phyloP scores from a whole-genome alignment of 345 rosid genomes.

The Angophora floribunda region DNA sequence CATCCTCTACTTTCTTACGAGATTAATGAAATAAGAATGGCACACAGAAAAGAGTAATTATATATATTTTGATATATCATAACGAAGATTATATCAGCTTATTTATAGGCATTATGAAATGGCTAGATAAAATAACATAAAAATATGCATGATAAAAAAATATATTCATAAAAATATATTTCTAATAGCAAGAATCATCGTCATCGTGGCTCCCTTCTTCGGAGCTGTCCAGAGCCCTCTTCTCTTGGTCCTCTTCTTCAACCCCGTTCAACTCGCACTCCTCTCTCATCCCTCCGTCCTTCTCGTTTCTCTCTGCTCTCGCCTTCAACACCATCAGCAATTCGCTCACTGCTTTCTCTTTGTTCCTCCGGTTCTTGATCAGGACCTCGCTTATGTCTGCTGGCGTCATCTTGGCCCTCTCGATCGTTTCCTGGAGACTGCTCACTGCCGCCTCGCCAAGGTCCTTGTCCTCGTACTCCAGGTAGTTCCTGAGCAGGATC shows the following conservation, averaged over 20 bases:
- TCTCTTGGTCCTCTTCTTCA: neutral
- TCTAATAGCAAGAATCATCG: neutral
- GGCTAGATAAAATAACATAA: neutral
- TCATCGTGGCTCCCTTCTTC: neutral
- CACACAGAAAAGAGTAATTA: neutral
- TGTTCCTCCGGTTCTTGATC: constrained; percentile 60
- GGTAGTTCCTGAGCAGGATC: constrained; percentile 39
- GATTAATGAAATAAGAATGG: neutral
- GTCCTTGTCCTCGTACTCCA: neutral
- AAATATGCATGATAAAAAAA: neutral
- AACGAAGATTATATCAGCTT: neutral
- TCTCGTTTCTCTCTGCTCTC: neutral
- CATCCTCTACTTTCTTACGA: neutral
- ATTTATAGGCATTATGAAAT: neutral
- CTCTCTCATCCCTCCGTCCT: neutral
- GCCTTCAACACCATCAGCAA: neutral
- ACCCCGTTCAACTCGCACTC: neutral
- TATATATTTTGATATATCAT: neutral
- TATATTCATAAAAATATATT: neutral
- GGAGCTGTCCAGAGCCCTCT: neutral
- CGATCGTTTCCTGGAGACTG: constrained; percentile 26
- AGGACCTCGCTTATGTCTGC: neutral
- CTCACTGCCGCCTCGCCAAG: constrained; percentile 2
- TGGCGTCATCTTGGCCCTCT: neutral
- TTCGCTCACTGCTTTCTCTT: neutral